Conservation (phyloP, 2,329 filamentous ascomycete species). For the Fusarium sterilihyphosum region DNA sequence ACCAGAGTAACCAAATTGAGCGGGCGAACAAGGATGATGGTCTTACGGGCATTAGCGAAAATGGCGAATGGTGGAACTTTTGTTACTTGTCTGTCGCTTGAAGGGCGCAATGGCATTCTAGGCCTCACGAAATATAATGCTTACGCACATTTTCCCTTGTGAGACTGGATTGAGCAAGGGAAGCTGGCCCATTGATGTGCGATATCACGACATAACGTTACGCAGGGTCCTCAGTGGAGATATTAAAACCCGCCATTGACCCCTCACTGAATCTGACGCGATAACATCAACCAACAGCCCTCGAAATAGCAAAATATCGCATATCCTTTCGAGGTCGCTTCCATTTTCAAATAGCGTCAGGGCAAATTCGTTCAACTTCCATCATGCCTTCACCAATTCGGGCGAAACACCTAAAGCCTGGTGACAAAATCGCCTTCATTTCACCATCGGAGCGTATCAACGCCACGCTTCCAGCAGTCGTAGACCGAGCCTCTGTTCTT, state of each 20-base stretch:
- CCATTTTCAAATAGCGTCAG: rapidly evolving
- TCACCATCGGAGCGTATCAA: slow-evolving; percentile 54
- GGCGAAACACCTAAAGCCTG: slow-evolving; percentile 45
- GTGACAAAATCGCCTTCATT: slow-evolving; percentile 53
- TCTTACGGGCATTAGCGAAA: neutral
- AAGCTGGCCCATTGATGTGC: neutral
- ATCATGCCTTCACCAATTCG: slow-evolving; percentile 33
- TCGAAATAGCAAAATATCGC: no score
- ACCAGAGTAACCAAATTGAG: neutral
- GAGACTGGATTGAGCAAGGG: neutral
- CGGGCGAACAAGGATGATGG: neutral
- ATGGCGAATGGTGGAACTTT: slow-evolving; percentile 1
- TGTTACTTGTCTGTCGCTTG: neutral
- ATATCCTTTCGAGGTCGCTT: rapidly evolving
- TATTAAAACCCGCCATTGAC: neutral
- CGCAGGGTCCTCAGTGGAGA: neutral
- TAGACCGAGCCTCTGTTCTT: slow-evolving; percentile 45
- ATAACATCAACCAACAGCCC: neutral
- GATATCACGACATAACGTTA: slow-evolving; percentile 8
- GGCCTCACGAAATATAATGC: neutral
- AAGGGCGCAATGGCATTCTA: neutral
- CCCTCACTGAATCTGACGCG: neutral
- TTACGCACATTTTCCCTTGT: neutral
- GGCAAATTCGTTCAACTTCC: rapidly evolving
- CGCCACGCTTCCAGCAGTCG: slow-evolving; percentile 39